These are phyloP conservation scores for Crassisporium funariophilum DNA, from an alignment of 768 basidiomycete species.

Conservation along the genomic window DNA sequence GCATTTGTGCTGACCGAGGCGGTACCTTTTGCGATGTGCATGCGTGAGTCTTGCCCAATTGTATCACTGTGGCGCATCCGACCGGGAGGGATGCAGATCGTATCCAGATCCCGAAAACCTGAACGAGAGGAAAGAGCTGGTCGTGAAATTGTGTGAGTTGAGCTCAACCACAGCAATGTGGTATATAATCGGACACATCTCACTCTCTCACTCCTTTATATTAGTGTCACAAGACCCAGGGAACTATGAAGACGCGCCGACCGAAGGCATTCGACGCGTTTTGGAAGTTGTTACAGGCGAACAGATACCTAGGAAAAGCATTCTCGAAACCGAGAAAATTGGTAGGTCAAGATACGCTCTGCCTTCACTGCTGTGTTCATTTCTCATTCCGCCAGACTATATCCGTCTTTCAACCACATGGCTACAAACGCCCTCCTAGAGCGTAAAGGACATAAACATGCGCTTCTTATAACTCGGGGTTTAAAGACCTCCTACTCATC, in stretches of 20 bases:
- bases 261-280: slow-evolving; percentile 88
- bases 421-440: slow-evolving; percentile 96
- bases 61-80: not conserved
- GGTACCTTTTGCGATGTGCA: slow-evolving; percentile 93
- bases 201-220: slow-evolving; percentile 3
- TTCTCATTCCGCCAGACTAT: slow-evolving; percentile 72
- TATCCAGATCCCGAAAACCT: slow-evolving; percentile 71
- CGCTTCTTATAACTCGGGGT: slow-evolving; percentile 90
- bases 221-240: slow-evolving; percentile 86
- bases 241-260: slow-evolving; percentile 92
- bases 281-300: slow-evolving; percentile 76
- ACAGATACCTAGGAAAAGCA: slow-evolving; percentile 63
- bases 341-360: slow-evolving; percentile 44
- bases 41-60: slow-evolving; percentile 50
- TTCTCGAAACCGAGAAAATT: slow-evolving; percentile 78
- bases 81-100: slow-evolving; percentile 44
- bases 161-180: not conserved
- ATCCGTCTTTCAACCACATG: slow-evolving; percentile 90
- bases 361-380: slow-evolving; percentile 1
- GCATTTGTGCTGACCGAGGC: slow-evolving; percentile 86
- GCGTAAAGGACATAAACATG: slow-evolving; percentile 91
- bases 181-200: not conserved
- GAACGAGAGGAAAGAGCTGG: slow-evolving; percentile 67
- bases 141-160: slow-evolving; percentile 88
- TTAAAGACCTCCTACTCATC: slow-evolving; percentile 91